phyloP scores from a whole-genome alignment of 768 basidiomycete genomes.

The Termitomyces sp. region DNA sequence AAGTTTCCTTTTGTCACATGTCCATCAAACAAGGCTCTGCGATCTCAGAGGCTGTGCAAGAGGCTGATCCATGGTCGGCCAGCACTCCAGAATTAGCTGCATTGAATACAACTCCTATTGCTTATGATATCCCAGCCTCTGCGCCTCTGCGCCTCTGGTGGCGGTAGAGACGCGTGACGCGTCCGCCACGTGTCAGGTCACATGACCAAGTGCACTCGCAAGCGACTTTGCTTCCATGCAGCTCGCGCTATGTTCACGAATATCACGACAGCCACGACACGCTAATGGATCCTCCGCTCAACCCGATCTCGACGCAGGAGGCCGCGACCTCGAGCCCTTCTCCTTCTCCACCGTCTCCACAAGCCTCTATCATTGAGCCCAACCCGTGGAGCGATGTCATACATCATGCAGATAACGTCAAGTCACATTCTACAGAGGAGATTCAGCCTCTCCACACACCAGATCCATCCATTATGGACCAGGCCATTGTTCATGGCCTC shows the following conservation, averaged over 20 bases:
- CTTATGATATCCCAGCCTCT: no score
- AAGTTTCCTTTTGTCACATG: conserved; percentile 13
- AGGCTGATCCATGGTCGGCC: no score
- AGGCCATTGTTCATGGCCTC: conserved; percentile 32
- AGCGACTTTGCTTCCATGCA: not conserved
- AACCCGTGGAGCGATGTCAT: conserved; percentile 38
- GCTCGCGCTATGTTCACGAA: conserved; percentile 5
- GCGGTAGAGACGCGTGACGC: not conserved
- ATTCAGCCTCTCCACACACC: conserved; percentile 28
- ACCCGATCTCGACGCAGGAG: not conserved
- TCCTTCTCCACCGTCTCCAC: conserved; percentile 1
- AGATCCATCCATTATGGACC: conserved; percentile 40
- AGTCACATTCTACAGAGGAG: conserved; percentile 12
- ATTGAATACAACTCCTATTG: no score
- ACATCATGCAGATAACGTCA: conserved; percentile 14
- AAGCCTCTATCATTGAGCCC: conserved; percentile 19
- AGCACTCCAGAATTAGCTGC: no score
- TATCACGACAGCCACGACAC: conserved; percentile 11
- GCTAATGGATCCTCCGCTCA: conserved; percentile 2
- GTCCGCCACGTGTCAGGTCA: not conserved
- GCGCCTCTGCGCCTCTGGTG: not conserved
- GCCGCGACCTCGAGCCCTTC: not conserved
- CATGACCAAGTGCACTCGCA: not conserved
- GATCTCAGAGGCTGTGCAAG: not conserved
- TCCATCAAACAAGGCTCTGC: not conserved